Percentiles rank a stretch among this genome's conserved stretches.
Evolutionary conservation across 2,329 filamentous ascomycete species (phyloP).

Genomic region (Pseudodiploospora longispora): DNA sequence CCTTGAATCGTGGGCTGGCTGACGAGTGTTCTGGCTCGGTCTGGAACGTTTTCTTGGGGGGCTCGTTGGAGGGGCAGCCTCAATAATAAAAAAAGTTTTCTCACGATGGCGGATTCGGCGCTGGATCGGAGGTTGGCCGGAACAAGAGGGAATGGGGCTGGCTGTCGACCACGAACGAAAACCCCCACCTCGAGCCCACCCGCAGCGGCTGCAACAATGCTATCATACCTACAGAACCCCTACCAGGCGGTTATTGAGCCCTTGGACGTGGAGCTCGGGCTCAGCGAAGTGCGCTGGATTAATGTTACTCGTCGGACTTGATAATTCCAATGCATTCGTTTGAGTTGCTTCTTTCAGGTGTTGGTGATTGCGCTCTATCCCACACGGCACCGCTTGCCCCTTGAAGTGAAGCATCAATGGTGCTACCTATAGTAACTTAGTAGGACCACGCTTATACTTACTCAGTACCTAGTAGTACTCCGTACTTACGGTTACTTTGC

Average conservation of each 20-base stretch:
- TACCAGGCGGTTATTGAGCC: slow-evolving; percentile 1
- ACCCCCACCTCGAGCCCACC: too few relatives aligned
- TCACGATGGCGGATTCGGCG: slow-evolving; percentile 8
- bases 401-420: too few relatives aligned
- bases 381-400: too few relatives aligned
- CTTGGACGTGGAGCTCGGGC: not conserved
- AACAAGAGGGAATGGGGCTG: not conserved
- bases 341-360: too few relatives aligned
- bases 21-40: slow-evolving; percentile 11
- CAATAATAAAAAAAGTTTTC: not conserved
- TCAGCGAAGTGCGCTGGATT: not conserved
- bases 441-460: too few relatives aligned
- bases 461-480: too few relatives aligned
- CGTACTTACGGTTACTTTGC: too few relatives aligned
- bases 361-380: too few relatives aligned
- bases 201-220: slow-evolving; percentile 1
- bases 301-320: too few relatives aligned
- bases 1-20: slow-evolving; percentile 5
- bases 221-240: slow-evolving; percentile 1
- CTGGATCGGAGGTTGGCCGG: slow-evolving; percentile 10
- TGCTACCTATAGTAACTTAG: too few relatives aligned
- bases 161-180: too few relatives aligned
- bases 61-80: not conserved
- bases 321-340: too few relatives aligned
- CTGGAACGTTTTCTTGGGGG: slow-evolving; percentile 7